Evolutionary conservation across 2,329 filamentous ascomycete genomes (phyloP).

Genomic region (Paecilomyces formosus): DNA sequence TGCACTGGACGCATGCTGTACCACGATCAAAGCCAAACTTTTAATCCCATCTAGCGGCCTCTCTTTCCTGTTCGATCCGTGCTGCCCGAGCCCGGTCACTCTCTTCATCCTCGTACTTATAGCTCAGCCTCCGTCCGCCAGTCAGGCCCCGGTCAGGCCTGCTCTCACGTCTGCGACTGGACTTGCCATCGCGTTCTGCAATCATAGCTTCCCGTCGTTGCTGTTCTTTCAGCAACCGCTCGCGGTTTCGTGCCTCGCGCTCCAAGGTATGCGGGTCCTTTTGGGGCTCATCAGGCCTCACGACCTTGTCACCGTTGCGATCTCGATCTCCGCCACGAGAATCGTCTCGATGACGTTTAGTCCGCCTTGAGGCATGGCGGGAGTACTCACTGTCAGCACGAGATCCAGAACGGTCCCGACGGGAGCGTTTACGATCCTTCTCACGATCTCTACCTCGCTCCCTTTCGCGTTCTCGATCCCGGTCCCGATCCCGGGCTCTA

Average conservation of each 20-base stretch:
- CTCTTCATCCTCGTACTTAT: conserved; percentile 44
- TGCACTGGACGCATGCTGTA: background rate
- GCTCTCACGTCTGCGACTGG: conserved; percentile 25
- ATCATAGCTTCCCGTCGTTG: conserved; percentile 54
- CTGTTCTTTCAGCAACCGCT: conserved; percentile 57
- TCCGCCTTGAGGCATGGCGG: conserved; percentile 25
- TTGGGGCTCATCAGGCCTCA: conserved; percentile 18
- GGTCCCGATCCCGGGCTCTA: conserved; percentile 17
- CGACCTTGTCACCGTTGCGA: conserved; percentile 13
- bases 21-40: background rate
- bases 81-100: conserved; percentile 24
- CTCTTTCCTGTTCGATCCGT: conserved; percentile 33
- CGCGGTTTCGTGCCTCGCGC: conserved; percentile 58
- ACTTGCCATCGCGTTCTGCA: conserved; percentile 20
- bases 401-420: conserved; percentile 33
- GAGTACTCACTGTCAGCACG: conserved; percentile 23
- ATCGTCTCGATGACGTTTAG: conserved; percentile 21
- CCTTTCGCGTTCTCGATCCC: conserved; percentile 13
- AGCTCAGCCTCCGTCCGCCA: conserved; percentile 35
- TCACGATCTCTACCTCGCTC: conserved; percentile 18
- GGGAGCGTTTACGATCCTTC: conserved; percentile 29
- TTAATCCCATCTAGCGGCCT: conserved; percentile 26
- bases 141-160: conserved; percentile 21
- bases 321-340: conserved; percentile 17
- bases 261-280: conserved; percentile 69